Evolutionary conservation across 768 basidiomycete genomes (phyloP), one percentile per base, ranked within the genome.

Genomic region (Suillus placidus): DNA sequence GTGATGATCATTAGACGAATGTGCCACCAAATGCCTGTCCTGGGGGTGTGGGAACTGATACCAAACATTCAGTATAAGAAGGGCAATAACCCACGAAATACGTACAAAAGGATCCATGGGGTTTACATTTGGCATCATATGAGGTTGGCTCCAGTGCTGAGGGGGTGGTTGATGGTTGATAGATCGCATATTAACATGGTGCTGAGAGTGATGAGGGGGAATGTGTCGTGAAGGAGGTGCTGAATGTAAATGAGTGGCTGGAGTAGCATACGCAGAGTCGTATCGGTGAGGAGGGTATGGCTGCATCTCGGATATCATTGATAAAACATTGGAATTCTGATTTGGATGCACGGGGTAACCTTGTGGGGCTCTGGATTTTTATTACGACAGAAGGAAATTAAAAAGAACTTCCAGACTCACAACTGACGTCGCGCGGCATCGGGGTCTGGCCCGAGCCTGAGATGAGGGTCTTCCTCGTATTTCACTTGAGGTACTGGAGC

Each of bases 61-160:
- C 70, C 72, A 37, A 35, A 16, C 7, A 14, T n/a, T 69, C 55
- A 60, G 65, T 51, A 61, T 32, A 32, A 30, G 4, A 61, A 30
- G 55, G 64, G 57, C 52, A 63, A 61, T 43, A 54, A 42, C 42
- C 3, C 23, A 56, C 40, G 47, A 55, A 61, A 30, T 6, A 79
- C 89, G 80, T 76, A 93, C 91, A 75, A 86, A 92, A 64, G 88
- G 75, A 55, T 91, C 88, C 73, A 88, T 81, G 16, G 84, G 80
- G 69, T 88, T 84, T 60, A 83, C 69, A 23, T 84, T 80, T 34
- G 80, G 74, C 63, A 82, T 71, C 66, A 83, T 73, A 20, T 76
- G 76, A 45, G 83, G 72, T n/a, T 83, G 79, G 60, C 80, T 79
- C 88, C 88, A 90, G 61, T 87, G 86, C 58, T 80, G 79, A 12